These are phyloP conservation scores for Piper longum DNA, from an alignment of 164 flowering plant genomes.

Conservation along the genomic window DNA sequence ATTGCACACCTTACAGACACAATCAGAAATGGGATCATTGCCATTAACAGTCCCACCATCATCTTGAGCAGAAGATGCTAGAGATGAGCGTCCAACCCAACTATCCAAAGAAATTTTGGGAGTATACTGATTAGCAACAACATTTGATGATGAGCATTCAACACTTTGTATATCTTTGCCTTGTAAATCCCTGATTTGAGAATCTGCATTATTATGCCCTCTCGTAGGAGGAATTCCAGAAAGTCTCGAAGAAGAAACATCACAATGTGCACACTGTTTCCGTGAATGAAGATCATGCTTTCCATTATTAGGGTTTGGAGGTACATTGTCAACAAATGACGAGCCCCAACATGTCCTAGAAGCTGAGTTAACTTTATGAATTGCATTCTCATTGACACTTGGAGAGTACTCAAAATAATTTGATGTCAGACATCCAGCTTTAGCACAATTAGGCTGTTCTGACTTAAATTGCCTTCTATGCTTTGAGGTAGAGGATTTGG, in stretches of 20 bases:
- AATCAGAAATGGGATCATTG: conserved; percentile 10
- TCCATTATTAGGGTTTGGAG: conserved; percentile 53
- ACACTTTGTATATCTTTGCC: conserved; percentile 4
- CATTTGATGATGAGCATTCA: conserved; percentile 71
- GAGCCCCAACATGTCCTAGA: no score
- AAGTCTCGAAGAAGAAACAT: conserved; percentile 14
- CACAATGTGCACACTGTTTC: conserved; percentile 21
- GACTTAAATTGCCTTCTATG: no score
- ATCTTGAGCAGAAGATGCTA: conserved; percentile 8
- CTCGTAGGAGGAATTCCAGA: no score
- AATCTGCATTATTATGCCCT: no score
- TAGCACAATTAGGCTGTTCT: no score
- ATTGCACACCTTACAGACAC: conserved; percentile 20
- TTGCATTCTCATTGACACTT: no score
- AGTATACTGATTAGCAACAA: conserved; percentile 12
- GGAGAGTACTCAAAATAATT: no score
- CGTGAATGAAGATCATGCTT: conserved; percentile 21
- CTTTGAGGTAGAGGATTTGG: no score
- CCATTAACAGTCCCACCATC: conserved; percentile 6
- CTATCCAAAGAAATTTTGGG: conserved; percentile 27
- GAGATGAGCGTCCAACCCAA: conserved; percentile 29
- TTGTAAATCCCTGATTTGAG: no score
- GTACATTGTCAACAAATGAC: conserved; percentile 33
- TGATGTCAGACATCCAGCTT: no score
- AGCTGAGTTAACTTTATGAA: no score